Conservation (phyloP, 176 grass and related monocot genomes). For the Ananas comosus region DNA sequence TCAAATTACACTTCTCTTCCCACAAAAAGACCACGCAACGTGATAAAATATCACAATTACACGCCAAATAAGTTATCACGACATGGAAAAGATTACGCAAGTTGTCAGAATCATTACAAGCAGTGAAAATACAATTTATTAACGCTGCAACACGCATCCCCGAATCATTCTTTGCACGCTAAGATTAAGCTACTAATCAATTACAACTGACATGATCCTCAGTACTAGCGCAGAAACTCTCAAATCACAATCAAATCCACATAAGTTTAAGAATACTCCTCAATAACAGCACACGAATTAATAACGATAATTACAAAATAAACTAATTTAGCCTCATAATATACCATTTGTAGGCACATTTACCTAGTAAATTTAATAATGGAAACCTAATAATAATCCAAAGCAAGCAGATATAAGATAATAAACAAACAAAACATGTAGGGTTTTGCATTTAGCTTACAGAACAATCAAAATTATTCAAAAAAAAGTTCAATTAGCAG, state of each 20-base stretch:
- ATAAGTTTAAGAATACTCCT: background rate
- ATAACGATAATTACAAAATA: background rate
- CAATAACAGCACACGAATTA: background rate
- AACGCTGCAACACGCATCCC: constrained; percentile 30
- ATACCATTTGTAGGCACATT: no score
- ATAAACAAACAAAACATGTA: no score
- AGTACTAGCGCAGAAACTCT: background rate
- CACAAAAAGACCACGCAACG: no score
- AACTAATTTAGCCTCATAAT: no score
- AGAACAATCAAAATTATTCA: no score
- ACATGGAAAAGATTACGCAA: background rate
- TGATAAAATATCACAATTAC: background rate
- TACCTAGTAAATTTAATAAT: no score
- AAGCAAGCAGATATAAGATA: no score
- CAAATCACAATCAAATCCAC: background rate
- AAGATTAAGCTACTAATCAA: constrained; percentile 6
- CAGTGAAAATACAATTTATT: constrained; percentile 17
- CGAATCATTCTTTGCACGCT: constrained; percentile 20
- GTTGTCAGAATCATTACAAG: constrained; percentile 25
- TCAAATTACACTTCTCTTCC: no score
- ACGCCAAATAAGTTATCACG: background rate
- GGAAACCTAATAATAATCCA: no score
- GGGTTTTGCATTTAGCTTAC: no score
- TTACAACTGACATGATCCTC: background rate
- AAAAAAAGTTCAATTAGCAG: no score